Evolutionary conservation across 805 yeast genomes (phyloP).

Genomic region (Candida patagonica): DNA sequence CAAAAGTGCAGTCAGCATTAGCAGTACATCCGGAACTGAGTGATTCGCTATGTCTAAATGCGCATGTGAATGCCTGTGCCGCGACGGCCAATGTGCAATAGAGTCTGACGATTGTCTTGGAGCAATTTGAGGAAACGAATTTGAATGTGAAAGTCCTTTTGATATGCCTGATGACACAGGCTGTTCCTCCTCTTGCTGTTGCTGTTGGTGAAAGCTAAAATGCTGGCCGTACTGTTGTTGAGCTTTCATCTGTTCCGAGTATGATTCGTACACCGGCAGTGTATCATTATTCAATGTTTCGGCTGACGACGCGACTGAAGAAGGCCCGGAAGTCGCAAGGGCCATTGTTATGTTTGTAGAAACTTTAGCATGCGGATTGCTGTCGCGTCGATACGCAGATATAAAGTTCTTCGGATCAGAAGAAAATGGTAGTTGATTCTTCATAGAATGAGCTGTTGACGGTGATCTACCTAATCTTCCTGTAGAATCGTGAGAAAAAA

Average conservation of each 20-base stretch:
- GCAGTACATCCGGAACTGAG: slow-evolving; percentile 69
- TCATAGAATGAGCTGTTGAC: no score
- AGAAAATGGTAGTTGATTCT: no score
- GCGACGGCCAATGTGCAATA: slow-evolving; percentile 4
- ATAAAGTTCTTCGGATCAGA: slow-evolving; percentile 19
- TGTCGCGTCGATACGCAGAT: slow-evolving; percentile 3
- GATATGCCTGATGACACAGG: slow-evolving; percentile 11
- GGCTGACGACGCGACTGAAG: slow-evolving; percentile 30
- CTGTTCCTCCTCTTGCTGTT: slow-evolving; percentile 9
- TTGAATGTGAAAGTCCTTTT: slow-evolving; percentile 1
- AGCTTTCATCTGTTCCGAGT: slow-evolving; percentile 15
- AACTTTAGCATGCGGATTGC: slow-evolving; percentile 22
- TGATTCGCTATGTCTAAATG: slow-evolving; percentile 65
- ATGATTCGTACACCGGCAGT: neutral
- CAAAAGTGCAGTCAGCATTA: slow-evolving; percentile 77
- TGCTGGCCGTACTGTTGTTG: slow-evolving; percentile 28
- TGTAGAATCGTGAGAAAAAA: no score
- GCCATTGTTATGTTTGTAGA: slow-evolving; percentile 24
- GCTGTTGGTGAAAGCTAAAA: slow-evolving; percentile 6
- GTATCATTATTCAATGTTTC: slow-evolving; percentile 4
- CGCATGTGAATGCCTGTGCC: neutral
- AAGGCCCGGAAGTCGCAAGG: slow-evolving; percentile 19
- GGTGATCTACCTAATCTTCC: slow-evolving; percentile 22
- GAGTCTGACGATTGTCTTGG: slow-evolving; percentile 5
- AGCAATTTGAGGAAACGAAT: slow-evolving; percentile 2